A percentile compares a stretch with the other conserved stretches of the same genome.
Conservation (phyloP, 1,284 basidiomycete genomes). For the Fomitopsis schrenkii region DNA sequence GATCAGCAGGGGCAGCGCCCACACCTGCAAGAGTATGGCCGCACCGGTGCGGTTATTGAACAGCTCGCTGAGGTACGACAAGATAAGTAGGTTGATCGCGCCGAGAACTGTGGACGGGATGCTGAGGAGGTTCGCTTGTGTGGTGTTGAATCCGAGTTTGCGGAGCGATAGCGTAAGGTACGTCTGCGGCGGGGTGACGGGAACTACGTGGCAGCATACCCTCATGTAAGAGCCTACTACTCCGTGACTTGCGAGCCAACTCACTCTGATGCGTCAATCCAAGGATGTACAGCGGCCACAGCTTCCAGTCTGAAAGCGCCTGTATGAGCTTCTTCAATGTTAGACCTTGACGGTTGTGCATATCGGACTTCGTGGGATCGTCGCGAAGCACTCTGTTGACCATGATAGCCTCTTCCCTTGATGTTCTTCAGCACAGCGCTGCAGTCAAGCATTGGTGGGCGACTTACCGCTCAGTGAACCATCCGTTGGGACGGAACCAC, state of each 20-base stretch:
- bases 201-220: slow-evolving; percentile 29
- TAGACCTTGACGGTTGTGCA: slow-evolving; percentile 78
- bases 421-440: background rate
- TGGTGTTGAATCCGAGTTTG: slow-evolving; percentile 60
- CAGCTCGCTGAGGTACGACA: slow-evolving; percentile 50
- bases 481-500: slow-evolving; percentile 66
- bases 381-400: slow-evolving; percentile 63
- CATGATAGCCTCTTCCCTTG: slow-evolving; percentile 37
- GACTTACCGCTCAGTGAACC: slow-evolving; percentile 51
- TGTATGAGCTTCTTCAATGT: slow-evolving; percentile 48
- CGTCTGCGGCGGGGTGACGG: slow-evolving; percentile 41
- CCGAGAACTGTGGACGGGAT: slow-evolving; percentile 45
- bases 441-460: background rate
- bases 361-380: slow-evolving; percentile 68
- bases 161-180: slow-evolving; percentile 64
- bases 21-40: slow-evolving; percentile 51
- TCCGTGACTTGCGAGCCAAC: slow-evolving; percentile 1
- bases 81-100: slow-evolving; percentile 35
- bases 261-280: slow-evolving; percentile 33
- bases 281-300: slow-evolving; percentile 70
- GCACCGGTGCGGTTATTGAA: slow-evolving; percentile 50
- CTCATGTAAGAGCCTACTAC: background rate
- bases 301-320: slow-evolving; percentile 57
- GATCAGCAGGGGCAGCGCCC: slow-evolving; percentile 57
- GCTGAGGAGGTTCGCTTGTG: slow-evolving; percentile 55